phyloP scores from a whole-genome alignment of 441 rosid genomes.

The Croton setiger region DNA sequence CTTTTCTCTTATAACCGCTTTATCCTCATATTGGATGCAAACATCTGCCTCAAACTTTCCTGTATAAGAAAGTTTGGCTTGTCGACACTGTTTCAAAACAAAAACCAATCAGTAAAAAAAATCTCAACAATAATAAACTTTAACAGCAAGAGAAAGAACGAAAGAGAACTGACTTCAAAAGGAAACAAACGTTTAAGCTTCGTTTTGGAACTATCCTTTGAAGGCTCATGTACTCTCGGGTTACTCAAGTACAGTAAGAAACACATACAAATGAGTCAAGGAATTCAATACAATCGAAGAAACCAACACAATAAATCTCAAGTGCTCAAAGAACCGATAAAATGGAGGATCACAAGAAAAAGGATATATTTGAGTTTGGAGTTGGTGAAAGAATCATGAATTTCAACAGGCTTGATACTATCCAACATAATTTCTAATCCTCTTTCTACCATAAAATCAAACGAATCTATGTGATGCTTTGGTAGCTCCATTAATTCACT shows the following conservation, averaged over 20 bases:
- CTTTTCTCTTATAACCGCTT: slow-evolving; percentile 48
- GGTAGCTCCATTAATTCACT: slow-evolving; percentile 63
- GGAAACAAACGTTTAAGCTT: slow-evolving; percentile 52
- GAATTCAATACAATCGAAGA: slow-evolving; percentile 11
- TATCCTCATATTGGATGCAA: slow-evolving; percentile 48
- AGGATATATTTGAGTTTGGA: slow-evolving; percentile 70
- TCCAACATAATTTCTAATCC: slow-evolving; percentile 77
- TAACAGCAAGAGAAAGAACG: not conserved
- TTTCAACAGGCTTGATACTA: slow-evolving; percentile 50
- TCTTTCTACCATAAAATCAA: slow-evolving; percentile 66
- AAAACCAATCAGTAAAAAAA: not conserved
- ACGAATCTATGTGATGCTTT: slow-evolving; percentile 79
- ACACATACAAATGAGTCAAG: slow-evolving; percentile 41
- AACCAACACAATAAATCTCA: not conserved
- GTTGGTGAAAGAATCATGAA: slow-evolving; percentile 43
- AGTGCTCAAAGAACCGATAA: not conserved
- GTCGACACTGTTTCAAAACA: slow-evolving; percentile 61
- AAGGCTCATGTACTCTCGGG: slow-evolving; percentile 59
- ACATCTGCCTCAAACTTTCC: slow-evolving; percentile 67
- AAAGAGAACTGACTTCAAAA: slow-evolving; percentile 50
- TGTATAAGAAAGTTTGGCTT: slow-evolving; percentile 75
- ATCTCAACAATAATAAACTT: not conserved
- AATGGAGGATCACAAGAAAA: slow-evolving; percentile 3
- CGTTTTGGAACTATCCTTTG: slow-evolving; percentile 50
- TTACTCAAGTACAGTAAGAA: slow-evolving; percentile 55